A percentile compares a stretch with the other conserved stretches of the same genome.
These are phyloP conservation scores for Euphorbia peplus DNA, from an alignment of 345 rosid genomes.

Conservation along the genomic window DNA sequence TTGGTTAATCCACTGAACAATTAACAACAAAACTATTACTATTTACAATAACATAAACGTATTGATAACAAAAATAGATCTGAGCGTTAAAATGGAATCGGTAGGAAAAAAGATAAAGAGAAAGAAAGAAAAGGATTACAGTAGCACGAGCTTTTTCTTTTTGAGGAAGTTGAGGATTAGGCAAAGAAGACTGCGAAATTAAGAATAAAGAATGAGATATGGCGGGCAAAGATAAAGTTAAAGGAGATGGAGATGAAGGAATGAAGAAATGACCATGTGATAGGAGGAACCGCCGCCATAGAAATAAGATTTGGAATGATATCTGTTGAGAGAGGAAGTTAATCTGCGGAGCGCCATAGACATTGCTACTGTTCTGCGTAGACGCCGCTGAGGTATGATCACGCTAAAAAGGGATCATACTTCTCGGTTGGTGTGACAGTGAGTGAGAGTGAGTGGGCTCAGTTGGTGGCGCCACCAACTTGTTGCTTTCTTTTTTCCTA, in stretches of 20 bases:
- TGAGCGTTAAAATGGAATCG: not conserved
- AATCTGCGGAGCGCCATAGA: constrained; percentile 71
- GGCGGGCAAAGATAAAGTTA: not conserved
- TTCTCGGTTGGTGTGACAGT: constrained; percentile 7
- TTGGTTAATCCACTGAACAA: constrained; percentile 74
- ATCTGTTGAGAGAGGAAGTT: constrained; percentile 46
- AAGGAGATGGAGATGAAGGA: not conserved
- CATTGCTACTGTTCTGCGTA: constrained; percentile 32
- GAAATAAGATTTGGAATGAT: constrained; percentile 35
- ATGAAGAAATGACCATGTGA: constrained; percentile 40
- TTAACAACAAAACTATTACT: not conserved
- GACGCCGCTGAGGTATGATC: not conserved
- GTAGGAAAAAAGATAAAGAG: not conserved
- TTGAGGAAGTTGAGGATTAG: constrained; percentile 43
- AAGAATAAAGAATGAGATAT: not conserved
- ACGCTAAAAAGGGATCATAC: not conserved
- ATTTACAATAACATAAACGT: not conserved
- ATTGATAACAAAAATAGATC: not conserved
- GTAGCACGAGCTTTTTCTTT: constrained; percentile 57
- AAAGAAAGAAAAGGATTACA: constrained; percentile 31
- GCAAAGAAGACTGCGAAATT: constrained; percentile 59
- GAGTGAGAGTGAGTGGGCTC: no score
- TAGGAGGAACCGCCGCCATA: constrained; percentile 45
- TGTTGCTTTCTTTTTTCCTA: not conserved
- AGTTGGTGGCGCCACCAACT: constrained; percentile 7